Base-by-base conservation (phyloP, 2,329 filamentous ascomycete genomes). In the Ceratocystis harringtonii region DNA sequence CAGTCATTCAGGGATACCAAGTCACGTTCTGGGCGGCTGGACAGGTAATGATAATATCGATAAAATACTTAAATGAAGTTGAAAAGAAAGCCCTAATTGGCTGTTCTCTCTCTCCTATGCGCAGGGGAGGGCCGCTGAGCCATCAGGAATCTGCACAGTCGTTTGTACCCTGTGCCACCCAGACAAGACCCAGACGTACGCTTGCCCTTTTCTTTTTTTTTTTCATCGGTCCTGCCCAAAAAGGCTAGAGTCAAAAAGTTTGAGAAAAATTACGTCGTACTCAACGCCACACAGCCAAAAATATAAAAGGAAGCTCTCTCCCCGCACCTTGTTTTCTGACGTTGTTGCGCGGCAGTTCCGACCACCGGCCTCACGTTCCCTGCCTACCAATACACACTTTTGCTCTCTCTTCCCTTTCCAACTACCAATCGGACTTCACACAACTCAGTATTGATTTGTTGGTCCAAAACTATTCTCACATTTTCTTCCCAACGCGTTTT, bases 281-380 rank as follows among this genome's bases (percentile, higher is more conserved):
- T 55, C 41, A 44, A 48, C 65, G 65, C 65, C 65, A 67, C 65
- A 67, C 25, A 64, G 65, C 55, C 65, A 67, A 67, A 67, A 67
- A 67, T 67, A 67, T 67, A 67, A 64, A 67, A 67, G 62, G 43
- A 48, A 22, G 43, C 62, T 25, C 22, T 67, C 61, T 62, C 65
- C 65, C 65, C 65, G 65, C 65, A 64, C 44, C 62, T 52, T 64
- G 41, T 44, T 32, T 43, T 43, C 41, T 61, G 22, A 43, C 55
- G 52, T 62, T 58, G 22, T 64, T 67, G 65, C 65, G 62, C 62
- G 65, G 62, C 57, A 67, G 65, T 67, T 64, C 65, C 58, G 55
- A 64, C 62, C 62, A 67, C 57, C 55, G 62, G 65, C 65, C 55
- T 67, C 62, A 67, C 61, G 32, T 52, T 67, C 61, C 62, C 57